phyloP scores from a whole-genome alignment of 352 stramenopile species.

The Pythium phragmiticola region DNA sequence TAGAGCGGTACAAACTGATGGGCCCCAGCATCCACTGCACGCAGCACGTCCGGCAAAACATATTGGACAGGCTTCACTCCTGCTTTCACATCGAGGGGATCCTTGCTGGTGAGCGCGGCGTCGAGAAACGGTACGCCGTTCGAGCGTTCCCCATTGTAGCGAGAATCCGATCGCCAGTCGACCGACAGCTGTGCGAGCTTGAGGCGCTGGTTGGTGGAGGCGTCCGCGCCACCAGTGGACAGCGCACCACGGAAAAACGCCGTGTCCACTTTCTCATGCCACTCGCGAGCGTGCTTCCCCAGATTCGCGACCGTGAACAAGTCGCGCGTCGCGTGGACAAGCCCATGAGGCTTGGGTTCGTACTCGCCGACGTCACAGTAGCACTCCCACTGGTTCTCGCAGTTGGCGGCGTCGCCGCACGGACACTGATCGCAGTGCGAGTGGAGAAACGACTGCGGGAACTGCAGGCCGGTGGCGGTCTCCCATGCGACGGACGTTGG shows the following conservation, averaged over 20 bases:
- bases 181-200: conserved; percentile 90
- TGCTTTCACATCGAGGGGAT: conserved; percentile 97
- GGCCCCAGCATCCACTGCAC: conserved; percentile 83
- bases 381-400: conserved; percentile 79
- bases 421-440: conserved; percentile 79
- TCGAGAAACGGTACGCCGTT: conserved; percentile 92
- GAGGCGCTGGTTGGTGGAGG: conserved; percentile 97
- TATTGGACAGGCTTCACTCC: conserved; percentile 94
- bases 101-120: conserved; percentile 95
- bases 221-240: conserved; percentile 93
- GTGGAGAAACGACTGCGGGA: conserved; percentile 90
- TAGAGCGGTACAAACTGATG: conserved; percentile 98
- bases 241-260: conserved; percentile 98
- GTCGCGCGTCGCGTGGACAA: conserved; percentile 64
- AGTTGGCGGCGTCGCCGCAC: conserved; percentile 60
- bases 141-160: conserved; percentile 73
- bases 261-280: conserved; percentile 95
- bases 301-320: conserved; percentile 98
- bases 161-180: conserved; percentile 90
- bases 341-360: conserved; percentile 69
- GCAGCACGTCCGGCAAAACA: conserved; percentile 71
- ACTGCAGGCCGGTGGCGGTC: conserved; percentile 88
- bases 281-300: conserved; percentile 94
- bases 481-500: conserved; percentile 96
- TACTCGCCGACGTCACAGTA: conserved; percentile 63